phyloP scores from a whole-genome alignment of 2,329 filamentous ascomycete genomes.

The Colletotrichum tanaceti region DNA sequence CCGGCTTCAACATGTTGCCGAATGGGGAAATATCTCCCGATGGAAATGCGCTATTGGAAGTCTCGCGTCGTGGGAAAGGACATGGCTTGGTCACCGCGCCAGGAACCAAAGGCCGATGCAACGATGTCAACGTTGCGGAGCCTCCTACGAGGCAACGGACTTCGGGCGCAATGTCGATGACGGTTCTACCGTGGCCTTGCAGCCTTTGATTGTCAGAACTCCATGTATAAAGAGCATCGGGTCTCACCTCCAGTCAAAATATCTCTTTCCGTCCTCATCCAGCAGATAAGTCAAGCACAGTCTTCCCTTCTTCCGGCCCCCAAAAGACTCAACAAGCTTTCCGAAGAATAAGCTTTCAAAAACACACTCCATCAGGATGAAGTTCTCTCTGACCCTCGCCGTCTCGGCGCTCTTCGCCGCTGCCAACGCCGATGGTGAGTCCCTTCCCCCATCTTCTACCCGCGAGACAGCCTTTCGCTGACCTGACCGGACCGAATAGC shows the following conservation, averaged over 20 bases:
- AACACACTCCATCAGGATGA: constrained; percentile 28
- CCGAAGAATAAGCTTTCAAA: background rate
- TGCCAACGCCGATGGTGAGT: constrained; percentile 28
- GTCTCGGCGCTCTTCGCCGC: constrained; percentile 38
- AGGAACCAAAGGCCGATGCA: background rate
- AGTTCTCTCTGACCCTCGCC: constrained; percentile 37
- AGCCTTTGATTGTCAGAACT: background rate
- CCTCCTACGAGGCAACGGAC: background rate
- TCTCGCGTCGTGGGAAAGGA: background rate
- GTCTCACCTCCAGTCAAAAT: background rate
- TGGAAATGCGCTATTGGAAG: background rate
- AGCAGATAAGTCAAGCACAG: constrained; percentile 31
- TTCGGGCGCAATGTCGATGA: background rate
- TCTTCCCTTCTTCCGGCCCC: constrained; percentile 6
- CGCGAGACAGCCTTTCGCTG: background rate
- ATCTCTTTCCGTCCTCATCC: constrained; percentile 28
- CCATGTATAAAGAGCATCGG: constrained; percentile 20
- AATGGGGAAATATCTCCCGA: constrained; percentile 15
- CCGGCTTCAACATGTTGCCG: constrained; percentile 10
- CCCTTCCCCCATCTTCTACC: background rate
- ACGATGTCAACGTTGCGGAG: constrained; percentile 11
- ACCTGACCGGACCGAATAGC: constrained; percentile 28
- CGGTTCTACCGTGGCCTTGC: background rate
- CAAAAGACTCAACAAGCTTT: constrained; percentile 19
- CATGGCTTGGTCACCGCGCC: background rate